Evolutionary conservation across 306 rosid genomes (phyloP), one percentile per base, ranked within the genome.

Genomic region (Boehmeria nivea): DNA sequence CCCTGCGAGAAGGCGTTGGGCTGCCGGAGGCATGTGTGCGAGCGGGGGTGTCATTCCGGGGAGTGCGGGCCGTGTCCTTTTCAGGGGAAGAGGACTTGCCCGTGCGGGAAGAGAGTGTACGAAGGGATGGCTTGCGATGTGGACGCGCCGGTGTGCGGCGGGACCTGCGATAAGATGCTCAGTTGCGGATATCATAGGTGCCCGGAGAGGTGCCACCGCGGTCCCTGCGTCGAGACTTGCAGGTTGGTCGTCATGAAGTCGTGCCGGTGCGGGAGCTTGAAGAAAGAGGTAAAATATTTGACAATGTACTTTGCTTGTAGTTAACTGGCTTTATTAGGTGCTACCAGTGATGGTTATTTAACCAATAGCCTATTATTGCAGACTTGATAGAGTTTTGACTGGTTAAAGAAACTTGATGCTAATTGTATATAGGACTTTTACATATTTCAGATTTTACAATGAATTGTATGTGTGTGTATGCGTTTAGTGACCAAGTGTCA

Each of bases 121-220:
- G 88, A 82, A 49, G 98, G 91, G 43, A 64, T 82, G 79, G 64
- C 94, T 54, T 91, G 98, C 72, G 95, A 91, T 75, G 85, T 65
- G 26, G 34, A 67, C 7, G 70, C 77, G 55, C 96, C 82, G 10
- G 51, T 91, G 53, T 91, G 98, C 43, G 98, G 98, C 0, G 76
- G 81, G 0, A 91, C 94, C 17, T 91, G 98, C 44, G 85, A 73
- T 46, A 87, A 87, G 65, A 74, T 63, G 83, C 64, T 91, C 14
- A 60, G 66, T 10, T 91, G 98, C 49, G 89, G 94, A 16, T 69
- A 59, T 55, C 98, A 91, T 34, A 72, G 81, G 71, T 91, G 96
- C 61, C 98, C 77, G 0, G 96, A 91, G 58, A 55, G 98, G 70
- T 91, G 98, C 70, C 98, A 87, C 53, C 95, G 87, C 3, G 93